Base-by-base conservation (phyloP, 768 basidiomycete genomes). In the Calocybe indica region DNA sequence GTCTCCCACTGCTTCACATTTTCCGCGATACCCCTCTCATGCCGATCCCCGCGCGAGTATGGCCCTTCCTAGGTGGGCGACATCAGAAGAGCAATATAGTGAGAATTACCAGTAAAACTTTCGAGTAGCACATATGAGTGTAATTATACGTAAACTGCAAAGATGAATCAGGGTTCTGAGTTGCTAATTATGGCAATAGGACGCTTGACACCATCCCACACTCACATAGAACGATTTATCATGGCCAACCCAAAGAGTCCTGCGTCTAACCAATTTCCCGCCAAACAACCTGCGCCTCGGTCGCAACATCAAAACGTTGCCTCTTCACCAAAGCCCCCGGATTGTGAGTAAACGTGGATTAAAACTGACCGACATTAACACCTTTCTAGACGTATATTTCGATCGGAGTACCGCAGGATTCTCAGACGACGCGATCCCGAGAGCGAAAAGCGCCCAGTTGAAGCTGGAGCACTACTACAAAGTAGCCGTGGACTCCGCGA, bases 401-500 rank as follows among this genome's bases (percentile, higher is more conserved):
- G 85, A 94, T 56, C 79, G 95, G 52, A 85, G 78, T 38, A 78
- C 85, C 2, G 63, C 72, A 43, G 79, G 79, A 34, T 91, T 95
- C 65, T 87, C 88, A 5, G 85, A 90, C 46, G 82, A 87, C 51
- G 84, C 89, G 11, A 64, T 85, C 53, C 84, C 91, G 38, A 85
- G 85, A 54, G 89, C 91, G 10, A 94, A 92, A 64, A 81, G 80
- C 36, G 94, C 94, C 2, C 93, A 96, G 65, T 73, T 97, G 68
- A 96, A 95, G 67, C 77, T 98, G 45, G 96, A 98, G 68, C 85
- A 94, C 62, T 96, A 85, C 62, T 99, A 97, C 70, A 96, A 97
- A 66, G 85, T 96, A 36, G 91, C 91, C 1, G 96, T 99, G 37
- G 93, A 97, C 63, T 80, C 88, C 39, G 95, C 95, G 9, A 90